Evolutionary conservation across 1,284 basidiomycete genomes (phyloP), one percentile per base, ranked within the genome.

Genomic region (Sphagnurus paluster): DNA sequence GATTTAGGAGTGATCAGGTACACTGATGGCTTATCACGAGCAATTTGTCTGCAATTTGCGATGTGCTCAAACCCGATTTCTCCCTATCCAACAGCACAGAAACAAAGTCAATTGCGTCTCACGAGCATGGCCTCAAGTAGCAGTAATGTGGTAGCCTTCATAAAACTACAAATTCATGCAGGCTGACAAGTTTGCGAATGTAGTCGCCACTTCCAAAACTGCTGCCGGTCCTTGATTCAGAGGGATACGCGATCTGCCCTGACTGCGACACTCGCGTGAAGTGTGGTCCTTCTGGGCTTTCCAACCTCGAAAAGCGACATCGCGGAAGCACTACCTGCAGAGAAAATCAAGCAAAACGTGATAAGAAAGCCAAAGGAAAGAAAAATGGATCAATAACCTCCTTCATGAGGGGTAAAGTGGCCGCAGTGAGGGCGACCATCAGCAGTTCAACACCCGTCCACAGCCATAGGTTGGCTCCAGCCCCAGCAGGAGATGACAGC

Each of bases 301-400:
- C 51, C 11, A 56, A 56, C 20, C 45, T 56, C 16, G 44, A 55
- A 39, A 52, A 54, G 38, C 35, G 39, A 24, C 56, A 57, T 43
- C 39, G 28, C 14, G 41, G 42, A 46, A 38, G 30, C 5, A 45
- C 50, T n/a, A 26, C 32, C 34, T 56, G 53, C 37, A 44, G 16
- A 2, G 25, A 41, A 43, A 43, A 36, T 21, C 21, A 36, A 21
- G 46, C 14, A 10, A 54, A 52, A 52, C 36, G 23, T 17, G 55
- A 55, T n/a, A 53, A 47, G 42, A 36, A 45, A 2, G 47, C 23
- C 1, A 49, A 41, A 26, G 45, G 39, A 32, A 26, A 40, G 34
- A 48, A 45, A 42, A 44, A 53, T 36, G 41, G 37, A 24, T 50
- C 54, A 30, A 16, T 57, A 29, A 44, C 50, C 34, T 20, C 21